phyloP scores from a whole-genome alignment of 352 stramenopile species.

The Globisporangium sylvaticum region DNA sequence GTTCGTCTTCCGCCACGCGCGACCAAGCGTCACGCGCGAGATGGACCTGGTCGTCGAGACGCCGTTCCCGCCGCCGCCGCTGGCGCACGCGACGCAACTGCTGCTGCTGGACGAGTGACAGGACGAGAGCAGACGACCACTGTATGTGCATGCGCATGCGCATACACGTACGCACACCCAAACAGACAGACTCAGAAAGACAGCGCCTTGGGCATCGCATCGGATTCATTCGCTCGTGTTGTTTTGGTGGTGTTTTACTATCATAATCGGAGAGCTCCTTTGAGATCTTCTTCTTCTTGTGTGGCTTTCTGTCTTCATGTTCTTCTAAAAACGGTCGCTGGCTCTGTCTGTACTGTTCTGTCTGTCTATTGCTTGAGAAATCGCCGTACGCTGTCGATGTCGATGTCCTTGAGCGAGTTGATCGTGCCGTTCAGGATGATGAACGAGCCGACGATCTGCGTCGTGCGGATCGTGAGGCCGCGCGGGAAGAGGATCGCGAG shows the following conservation, averaged over 20 bases:
- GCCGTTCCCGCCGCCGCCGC: conserved; percentile 33
- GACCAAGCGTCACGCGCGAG: conserved; percentile 26
- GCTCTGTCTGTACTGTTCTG: not conserved
- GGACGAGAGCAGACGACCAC: not conserved
- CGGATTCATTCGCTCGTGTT: not conserved
- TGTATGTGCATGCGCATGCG: not conserved
- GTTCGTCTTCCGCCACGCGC: conserved; percentile 34
- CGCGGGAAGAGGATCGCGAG: conserved; percentile 86
- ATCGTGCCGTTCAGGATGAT: conserved; percentile 93
- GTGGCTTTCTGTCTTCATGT: not conserved
- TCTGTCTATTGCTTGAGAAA: conserved; percentile 26
- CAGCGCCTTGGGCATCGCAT: not conserved
- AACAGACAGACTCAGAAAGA: not conserved
- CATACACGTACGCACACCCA: not conserved
- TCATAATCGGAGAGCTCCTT: not conserved
- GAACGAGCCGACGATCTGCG: conserved; percentile 91
- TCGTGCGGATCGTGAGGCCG: conserved; percentile 86
- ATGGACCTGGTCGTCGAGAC: conserved; percentile 40
- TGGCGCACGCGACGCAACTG: conserved; percentile 24
- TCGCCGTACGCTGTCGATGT: conserved; percentile 47
- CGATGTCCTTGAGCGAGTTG: conserved; percentile 84
- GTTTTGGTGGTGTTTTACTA: not conserved
- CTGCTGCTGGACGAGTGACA: not conserved
- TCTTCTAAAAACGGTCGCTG: not conserved
- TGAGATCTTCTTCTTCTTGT: not conserved